These are phyloP conservation scores for Populus tremula DNA, from an alignment of 345 rosid genomes.

Conservation along the genomic window DNA sequence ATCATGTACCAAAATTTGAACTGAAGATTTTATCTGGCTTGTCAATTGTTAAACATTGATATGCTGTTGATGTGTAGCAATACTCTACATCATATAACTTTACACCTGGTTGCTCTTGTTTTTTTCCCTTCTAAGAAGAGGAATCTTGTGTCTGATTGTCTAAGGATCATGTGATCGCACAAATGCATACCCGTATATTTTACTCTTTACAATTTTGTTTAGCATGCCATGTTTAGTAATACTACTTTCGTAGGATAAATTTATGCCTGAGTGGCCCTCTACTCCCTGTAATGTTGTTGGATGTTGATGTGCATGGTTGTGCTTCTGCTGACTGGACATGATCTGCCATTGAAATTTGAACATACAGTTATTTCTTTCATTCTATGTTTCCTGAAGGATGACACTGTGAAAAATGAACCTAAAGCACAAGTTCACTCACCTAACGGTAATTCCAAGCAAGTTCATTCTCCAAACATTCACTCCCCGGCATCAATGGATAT, in stretches of 20 bases:
- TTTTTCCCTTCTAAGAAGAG: background rate
- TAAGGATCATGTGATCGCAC: too few relatives aligned
- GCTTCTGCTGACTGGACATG: background rate
- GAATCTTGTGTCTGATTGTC: too few relatives aligned
- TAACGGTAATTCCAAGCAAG: too few relatives aligned
- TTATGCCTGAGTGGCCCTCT: background rate
- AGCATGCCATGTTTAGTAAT: background rate
- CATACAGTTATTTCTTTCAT: background rate
- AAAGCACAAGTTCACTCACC: background rate
- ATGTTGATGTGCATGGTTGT: background rate
- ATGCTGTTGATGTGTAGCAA: background rate
- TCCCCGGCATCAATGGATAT: background rate
- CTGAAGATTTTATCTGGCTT: background rate
- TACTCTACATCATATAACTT: background rate
- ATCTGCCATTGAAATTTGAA: background rate
- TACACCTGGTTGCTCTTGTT: background rate
- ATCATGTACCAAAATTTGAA: background rate
- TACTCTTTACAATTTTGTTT: background rate
- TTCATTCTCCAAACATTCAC: background rate
- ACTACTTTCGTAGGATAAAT: background rate
- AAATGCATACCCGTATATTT: too few relatives aligned
- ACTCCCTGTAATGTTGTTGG: background rate
- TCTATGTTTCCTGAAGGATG: constrained; percentile 8
- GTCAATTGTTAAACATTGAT: background rate
- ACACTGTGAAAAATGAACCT: background rate